Evolutionary conservation across 2,329 filamentous ascomycete genomes (phyloP).

Genomic region (Didymosphaeria variabile): DNA sequence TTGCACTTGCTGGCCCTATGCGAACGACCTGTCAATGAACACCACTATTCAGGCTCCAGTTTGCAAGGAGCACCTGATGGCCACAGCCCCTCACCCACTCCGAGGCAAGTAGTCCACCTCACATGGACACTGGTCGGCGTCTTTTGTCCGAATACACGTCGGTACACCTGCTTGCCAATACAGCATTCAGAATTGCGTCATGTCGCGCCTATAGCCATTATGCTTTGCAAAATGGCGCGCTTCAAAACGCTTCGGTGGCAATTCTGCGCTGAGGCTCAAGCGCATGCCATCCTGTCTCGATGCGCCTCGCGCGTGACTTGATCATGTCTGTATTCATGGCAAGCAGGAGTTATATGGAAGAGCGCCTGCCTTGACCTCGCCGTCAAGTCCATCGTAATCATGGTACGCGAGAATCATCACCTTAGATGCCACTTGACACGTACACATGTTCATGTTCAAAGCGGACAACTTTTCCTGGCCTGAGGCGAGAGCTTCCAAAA

Average conservation of each 20-base stretch:
- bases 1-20: no score
- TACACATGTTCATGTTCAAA: not conserved
- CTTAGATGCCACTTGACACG: not conserved
- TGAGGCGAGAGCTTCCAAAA: not conserved
- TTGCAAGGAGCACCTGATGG: constrained; percentile 13
- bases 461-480: not conserved
- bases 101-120: not conserved
- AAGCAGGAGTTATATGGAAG: not conserved
- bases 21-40: no score
- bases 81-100: not conserved
- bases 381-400: not conserved
- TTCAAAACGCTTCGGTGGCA: not conserved
- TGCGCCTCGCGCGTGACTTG: constrained; percentile 3
- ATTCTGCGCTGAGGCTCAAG: constrained; percentile 5
- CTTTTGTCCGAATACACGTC: not conserved
- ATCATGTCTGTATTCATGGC: not conserved
- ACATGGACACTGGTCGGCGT: no score
- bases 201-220: not conserved
- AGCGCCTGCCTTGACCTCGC: not conserved
- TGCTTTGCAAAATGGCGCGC: constrained; percentile 3
- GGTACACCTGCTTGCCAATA: constrained; percentile 6
- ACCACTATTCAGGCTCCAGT: no score
- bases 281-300: constrained; percentile 1
- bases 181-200: constrained; percentile 5
- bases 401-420: not conserved